Conservation (phyloP, 225 moss, liverwort and hornwort species). For the Sphagnum contortum region DNA sequence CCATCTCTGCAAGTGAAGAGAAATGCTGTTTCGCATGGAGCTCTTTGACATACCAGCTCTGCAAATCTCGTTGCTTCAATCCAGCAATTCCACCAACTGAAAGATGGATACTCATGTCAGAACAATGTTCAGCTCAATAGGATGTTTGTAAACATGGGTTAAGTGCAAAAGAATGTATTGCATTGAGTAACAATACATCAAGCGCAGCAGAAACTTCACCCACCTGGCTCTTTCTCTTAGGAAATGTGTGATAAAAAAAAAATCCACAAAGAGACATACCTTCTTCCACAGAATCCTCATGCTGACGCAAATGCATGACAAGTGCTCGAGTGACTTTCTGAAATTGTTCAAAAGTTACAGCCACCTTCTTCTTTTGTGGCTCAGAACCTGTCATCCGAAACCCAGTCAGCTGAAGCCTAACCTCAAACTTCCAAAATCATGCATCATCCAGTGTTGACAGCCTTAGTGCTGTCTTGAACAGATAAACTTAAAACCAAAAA, state of each 20-base stretch:
- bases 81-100: constrained; percentile 64
- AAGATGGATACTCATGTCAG: not conserved
- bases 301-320: constrained; percentile 83
- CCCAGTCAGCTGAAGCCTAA: no score
- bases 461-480: not conserved
- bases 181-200: not conserved
- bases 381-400: constrained; percentile 9
- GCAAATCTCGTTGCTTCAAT: constrained; percentile 73
- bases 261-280: constrained; percentile 19
- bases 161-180: no score
- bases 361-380: constrained; percentile 63
- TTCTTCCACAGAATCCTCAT: constrained; percentile 60
- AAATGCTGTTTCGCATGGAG: constrained; percentile 70
- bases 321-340: constrained; percentile 89
- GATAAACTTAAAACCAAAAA: not conserved
- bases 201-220: not conserved
- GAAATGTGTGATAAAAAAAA: no score
- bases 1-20: constrained; percentile 56
- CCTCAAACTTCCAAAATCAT: no score
- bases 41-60: constrained; percentile 84
- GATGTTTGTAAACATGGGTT: no score
- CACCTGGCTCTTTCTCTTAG: no score
- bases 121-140: no score
- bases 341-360: constrained; percentile 89
- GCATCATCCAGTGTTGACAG: not conserved